phyloP scores from a whole-genome alignment of 2,329 filamentous ascomycete species.

The Periconia sp. region DNA sequence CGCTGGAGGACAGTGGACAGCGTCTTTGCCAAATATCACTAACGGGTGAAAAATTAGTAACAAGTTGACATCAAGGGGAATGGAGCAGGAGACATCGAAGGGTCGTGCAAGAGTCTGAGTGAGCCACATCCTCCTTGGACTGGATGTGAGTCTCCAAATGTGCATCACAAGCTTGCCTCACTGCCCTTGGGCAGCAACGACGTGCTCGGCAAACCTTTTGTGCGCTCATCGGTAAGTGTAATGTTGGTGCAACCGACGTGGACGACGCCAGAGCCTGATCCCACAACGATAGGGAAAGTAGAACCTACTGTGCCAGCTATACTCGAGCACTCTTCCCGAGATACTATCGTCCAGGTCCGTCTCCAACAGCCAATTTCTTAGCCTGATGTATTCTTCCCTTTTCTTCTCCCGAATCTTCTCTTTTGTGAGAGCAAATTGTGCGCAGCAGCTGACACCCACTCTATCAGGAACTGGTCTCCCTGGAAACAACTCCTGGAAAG shows the following conservation, averaged over 20 bases:
- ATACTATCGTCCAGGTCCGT: slow-evolving; percentile 52
- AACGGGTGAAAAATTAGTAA: slow-evolving; percentile 18
- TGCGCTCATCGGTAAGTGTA: neutral
- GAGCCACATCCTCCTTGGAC: neutral
- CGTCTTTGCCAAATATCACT: slow-evolving; percentile 43
- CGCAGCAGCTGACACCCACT: slow-evolving; percentile 57
- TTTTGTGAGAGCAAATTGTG: slow-evolving; percentile 56
- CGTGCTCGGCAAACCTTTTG: neutral
- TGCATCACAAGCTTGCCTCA: neutral
- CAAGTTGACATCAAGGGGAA: slow-evolving; percentile 8
- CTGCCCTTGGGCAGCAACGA: neutral
- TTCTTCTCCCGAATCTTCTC: slow-evolving; percentile 50
- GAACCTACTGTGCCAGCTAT: slow-evolving; percentile 60
- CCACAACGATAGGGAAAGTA: neutral
- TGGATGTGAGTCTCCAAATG: no score
- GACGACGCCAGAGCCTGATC: neutral
- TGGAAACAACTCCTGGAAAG: slow-evolving; percentile 54
- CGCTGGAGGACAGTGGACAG: slow-evolving; percentile 62
- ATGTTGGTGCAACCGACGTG: neutral
- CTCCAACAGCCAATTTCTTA: slow-evolving; percentile 52
- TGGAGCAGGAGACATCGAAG: neutral
- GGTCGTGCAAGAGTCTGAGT: slow-evolving; percentile 3
- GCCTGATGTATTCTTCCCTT: slow-evolving; percentile 52
- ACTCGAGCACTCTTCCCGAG: slow-evolving; percentile 58
- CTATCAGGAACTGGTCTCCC: slow-evolving; percentile 42